Percentiles rank a stretch among this genome's conserved stretches.
Conservation (phyloP, 495 filamentous ascomycete species). For the Penicillium nucicola region DNA sequence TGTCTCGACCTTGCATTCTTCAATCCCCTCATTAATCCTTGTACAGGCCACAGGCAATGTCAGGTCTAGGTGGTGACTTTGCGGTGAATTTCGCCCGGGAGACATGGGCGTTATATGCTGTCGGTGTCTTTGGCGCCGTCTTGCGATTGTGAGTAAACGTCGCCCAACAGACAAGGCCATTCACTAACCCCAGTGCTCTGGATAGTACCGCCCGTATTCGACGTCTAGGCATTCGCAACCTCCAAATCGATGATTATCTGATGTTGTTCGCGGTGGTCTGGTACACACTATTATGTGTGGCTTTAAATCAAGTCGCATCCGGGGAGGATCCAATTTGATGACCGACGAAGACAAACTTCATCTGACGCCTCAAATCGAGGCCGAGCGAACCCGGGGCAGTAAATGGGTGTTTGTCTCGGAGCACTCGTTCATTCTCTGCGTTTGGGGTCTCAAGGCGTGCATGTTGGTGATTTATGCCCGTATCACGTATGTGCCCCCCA, state of each 20-base stretch:
- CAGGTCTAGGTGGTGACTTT: slow-evolving; percentile 34
- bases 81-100: slow-evolving; percentile 34
- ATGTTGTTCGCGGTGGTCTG: slow-evolving; percentile 47
- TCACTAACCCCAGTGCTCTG: neutral
- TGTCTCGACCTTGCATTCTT: slow-evolving; percentile 9
- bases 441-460: slow-evolving; percentile 52
- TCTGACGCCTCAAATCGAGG: slow-evolving; percentile 37
- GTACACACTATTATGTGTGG: slow-evolving; percentile 53
- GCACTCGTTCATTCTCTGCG: slow-evolving; percentile 46
- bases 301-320: slow-evolving; percentile 47
- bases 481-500: slow-evolving; percentile 41
- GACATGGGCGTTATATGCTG: slow-evolving; percentile 47
- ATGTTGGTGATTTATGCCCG: slow-evolving; percentile 55
- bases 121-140: slow-evolving; percentile 40
- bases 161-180: neutral
- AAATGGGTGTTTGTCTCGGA: slow-evolving; percentile 59
- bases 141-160: slow-evolving; percentile 40
- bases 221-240: slow-evolving; percentile 40
- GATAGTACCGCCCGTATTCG: slow-evolving; percentile 46
- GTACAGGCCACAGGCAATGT: slow-evolving; percentile 27
- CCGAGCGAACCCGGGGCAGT: slow-evolving; percentile 45
- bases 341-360: slow-evolving; percentile 32
- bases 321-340: slow-evolving; percentile 57
- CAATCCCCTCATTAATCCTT: slow-evolving; percentile 3
- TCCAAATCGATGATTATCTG: slow-evolving; percentile 52